Evolutionary conservation across 805 yeast genomes (phyloP), one percentile per base, ranked within the genome.

Genomic region (Zygosaccharomyces bisporus): DNA sequence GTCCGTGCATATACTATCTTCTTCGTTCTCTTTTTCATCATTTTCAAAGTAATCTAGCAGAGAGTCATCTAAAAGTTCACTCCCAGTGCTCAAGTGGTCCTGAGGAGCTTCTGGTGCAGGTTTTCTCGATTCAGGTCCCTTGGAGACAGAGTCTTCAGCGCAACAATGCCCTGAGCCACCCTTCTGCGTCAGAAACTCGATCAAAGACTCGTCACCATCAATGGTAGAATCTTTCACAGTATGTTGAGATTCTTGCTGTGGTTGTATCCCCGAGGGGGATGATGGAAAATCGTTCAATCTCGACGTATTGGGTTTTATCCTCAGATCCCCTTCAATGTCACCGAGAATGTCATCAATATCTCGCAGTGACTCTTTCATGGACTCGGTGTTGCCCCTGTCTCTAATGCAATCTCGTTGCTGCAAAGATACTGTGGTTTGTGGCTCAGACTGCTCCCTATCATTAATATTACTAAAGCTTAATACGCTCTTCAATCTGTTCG

Each of bases 271-370:
- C 31, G 46, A 48, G 4, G 65, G 63, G 5, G 63, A 59, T 4
- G 66, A 60, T n/a, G 64, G 66, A 7, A 60, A 32, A 20, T 56
- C 56, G 13, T 45, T 45, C 4, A 45, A 21, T 30, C 38, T 44
- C 9, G 42, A 9, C 3, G 17, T 17, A 6, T 33, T 46, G 2
- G 54, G 49, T 14, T 51, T 54, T 6, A 42, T 9, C 6, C 48
- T 41, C 17, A 46, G 24, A 20, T 52, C 56, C 12, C 56, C 57
- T 25, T 56, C 56, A 16, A 63, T 49, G 34, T 63, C 66, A 23
- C 51, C 54, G 7, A 63, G 41, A 25, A 63, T 63, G 35, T 61
- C 66, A 35, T 61, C 63, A 24, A 63, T 61, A 39, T 61, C 63
- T 29, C 65, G 43, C 4, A 57, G 34, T 2, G 55, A 41, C 10